Evolutionary conservation across 805 yeast genomes (phyloP), one percentile per base, ranked within the genome.

Genomic region (Ogataea corticis): DNA sequence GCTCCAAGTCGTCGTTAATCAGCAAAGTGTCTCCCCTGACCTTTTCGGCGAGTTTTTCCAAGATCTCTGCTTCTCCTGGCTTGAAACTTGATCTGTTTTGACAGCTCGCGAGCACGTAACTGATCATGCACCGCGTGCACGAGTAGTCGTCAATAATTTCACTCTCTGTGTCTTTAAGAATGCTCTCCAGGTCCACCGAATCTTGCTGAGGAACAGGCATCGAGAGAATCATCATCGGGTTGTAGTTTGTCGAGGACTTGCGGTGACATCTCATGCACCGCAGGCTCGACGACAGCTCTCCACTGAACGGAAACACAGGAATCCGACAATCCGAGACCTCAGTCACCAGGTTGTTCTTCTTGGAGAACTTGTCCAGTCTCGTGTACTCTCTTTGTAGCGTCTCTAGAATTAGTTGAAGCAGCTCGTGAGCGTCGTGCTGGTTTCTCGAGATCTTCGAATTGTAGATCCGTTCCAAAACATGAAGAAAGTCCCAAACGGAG

Each of bases 371-470:
- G 28, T 61, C 64, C 38, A 82, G 48, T 35, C 65, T 67, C 9
- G 69, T 56, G 52, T 77, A 73, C 59, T 92, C 97, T 44, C 73
- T 75, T 41, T 85, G 82, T 41, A 94, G 69, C 0, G 92, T 83
- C 57, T 91, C 96, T 17, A 92, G 68, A 16, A 91, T 73, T 42
- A 88, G 66, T 61, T 89, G 96, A 25, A 92, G 77, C 51, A 94
- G 72, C 59, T 92, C 99, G 57, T 94, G 97, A 0, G 98, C 97
- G 68, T 92, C 99, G 59, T 92, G 96, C 63, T 94, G 99, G 37
- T 79, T 79, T 29, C 85, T 70, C 2, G 96, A 83, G 21, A 94
- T 83, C 52, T 79, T 80, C 3, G 91, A 82, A 44, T 82, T 77
- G 66, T 83, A 86, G 13, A 86, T 82, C 9, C 63, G 65, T 58